Evolutionary conservation across 495 filamentous ascomycete species (phyloP).

Genomic region (Penicillium egyptiacum): DNA sequence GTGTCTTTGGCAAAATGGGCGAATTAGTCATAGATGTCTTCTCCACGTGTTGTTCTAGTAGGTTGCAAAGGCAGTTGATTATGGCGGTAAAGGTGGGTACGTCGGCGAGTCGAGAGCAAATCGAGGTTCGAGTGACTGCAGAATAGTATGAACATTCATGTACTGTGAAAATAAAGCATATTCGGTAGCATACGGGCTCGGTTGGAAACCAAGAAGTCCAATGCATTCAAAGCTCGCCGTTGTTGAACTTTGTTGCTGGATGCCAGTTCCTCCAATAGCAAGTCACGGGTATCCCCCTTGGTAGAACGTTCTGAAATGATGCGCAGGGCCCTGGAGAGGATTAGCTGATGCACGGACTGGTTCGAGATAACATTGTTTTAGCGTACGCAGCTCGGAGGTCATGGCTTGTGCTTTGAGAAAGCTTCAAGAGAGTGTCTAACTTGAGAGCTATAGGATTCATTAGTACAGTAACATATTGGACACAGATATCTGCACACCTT

Average conservation of each 20-base stretch:
- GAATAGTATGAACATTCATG: constrained; percentile 11
- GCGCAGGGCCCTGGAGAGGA: constrained; percentile 40
- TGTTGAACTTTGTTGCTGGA: constrained; percentile 36
- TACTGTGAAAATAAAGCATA: background rate
- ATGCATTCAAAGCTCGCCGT: constrained; percentile 42
- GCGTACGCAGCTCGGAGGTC: constrained; percentile 54
- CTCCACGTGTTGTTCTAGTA: constrained; percentile 45
- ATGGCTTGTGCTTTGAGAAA: constrained; percentile 50
- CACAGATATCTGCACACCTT: constrained; percentile 31
- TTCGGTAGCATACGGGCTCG: constrained; percentile 38
- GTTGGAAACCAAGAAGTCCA: constrained; percentile 46
- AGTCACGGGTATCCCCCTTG: constrained; percentile 41
- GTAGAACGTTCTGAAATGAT: constrained; percentile 51
- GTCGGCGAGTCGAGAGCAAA: constrained; percentile 40
- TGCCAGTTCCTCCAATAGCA: constrained; percentile 44
- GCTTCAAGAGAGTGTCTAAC: constrained; percentile 49
- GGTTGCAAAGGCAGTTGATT: constrained; percentile 49
- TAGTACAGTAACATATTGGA: background rate
- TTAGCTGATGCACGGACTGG: constrained; percentile 12
- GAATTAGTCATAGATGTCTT: constrained; percentile 39
- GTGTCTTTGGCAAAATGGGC: constrained; percentile 45
- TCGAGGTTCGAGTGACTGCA: constrained; percentile 43
- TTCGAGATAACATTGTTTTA: background rate
- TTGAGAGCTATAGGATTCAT: constrained; percentile 42
- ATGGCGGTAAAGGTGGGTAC: constrained; percentile 42